These are phyloP conservation scores for Pseudogymnoascus sp. DNA, from an alignment of 2,329 filamentous ascomycete genomes.

Conservation along the genomic window DNA sequence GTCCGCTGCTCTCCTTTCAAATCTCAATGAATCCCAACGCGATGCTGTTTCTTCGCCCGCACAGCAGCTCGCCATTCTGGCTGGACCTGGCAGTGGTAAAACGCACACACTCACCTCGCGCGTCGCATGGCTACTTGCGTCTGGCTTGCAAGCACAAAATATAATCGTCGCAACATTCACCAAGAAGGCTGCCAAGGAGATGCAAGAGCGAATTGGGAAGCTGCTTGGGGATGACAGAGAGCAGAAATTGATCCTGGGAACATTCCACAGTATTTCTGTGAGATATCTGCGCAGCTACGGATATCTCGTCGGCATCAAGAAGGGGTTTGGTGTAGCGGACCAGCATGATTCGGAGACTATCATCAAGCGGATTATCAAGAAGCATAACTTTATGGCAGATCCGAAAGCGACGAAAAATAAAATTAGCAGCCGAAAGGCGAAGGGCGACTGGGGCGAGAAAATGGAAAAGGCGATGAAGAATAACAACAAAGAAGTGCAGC, in stretches of 20 bases:
- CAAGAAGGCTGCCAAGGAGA: slow-evolving; percentile 87
- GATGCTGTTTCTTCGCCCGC: slow-evolving; percentile 57
- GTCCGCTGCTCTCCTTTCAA: slow-evolving; percentile 39
- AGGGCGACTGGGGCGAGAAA: slow-evolving; percentile 33
- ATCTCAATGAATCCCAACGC: slow-evolving; percentile 57
- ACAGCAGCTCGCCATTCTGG: slow-evolving; percentile 53
- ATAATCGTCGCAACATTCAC: slow-evolving; percentile 96
- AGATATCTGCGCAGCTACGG: slow-evolving; percentile 81
- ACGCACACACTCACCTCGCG: slow-evolving; percentile 92
- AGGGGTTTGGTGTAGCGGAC: slow-evolving; percentile 87
- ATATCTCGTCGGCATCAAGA: slow-evolving; percentile 69
- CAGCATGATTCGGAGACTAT: slow-evolving; percentile 72
- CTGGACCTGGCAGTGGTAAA: slow-evolving; percentile 70
- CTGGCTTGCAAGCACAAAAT: slow-evolving; percentile 70
- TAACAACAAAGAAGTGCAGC: slow-evolving; percentile 45
- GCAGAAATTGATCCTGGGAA: slow-evolving; percentile 74
- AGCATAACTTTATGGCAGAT: slow-evolving; percentile 60
- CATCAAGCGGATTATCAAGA: slow-evolving; percentile 73
- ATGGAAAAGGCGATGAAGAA: slow-evolving; percentile 27
- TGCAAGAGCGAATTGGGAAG: slow-evolving; percentile 78
- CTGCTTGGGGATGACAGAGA: slow-evolving; percentile 73
- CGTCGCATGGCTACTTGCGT: slow-evolving; percentile 77
- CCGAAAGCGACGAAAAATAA: slow-evolving; percentile 62
- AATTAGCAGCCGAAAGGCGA: slow-evolving; percentile 63
- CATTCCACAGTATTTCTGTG: slow-evolving; percentile 87